phyloP scores from a whole-genome alignment of 257 asterid species.

The Verbascum thapsus region DNA sequence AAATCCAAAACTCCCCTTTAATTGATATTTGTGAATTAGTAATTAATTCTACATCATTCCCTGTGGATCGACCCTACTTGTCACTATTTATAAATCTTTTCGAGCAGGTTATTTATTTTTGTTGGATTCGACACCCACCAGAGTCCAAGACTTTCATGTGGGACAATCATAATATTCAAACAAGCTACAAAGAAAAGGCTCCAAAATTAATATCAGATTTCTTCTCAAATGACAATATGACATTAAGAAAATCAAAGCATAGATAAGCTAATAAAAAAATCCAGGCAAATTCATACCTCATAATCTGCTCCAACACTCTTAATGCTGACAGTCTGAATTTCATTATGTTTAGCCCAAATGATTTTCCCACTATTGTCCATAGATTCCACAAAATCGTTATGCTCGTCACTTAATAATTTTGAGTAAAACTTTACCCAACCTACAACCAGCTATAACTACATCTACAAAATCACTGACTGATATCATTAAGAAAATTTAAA shows the following conservation, averaged over 20 bases:
- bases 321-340: conserved; percentile 92
- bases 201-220: not conserved
- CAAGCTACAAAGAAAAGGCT: conserved; percentile 12
- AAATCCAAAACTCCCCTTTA: too few species aligned
- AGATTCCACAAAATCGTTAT: conserved; percentile 15
- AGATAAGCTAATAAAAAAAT: conserved; percentile 13
- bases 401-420: conserved; percentile 23
- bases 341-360: conserved; percentile 98
- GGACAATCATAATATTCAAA: not conserved
- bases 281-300: conserved; percentile 52
- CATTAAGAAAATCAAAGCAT: not conserved
- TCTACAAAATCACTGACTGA: conserved; percentile 5
- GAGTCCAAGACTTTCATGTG: not conserved
- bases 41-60: too few species aligned
- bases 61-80: too few species aligned
- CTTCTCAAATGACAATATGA: not conserved
- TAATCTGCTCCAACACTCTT: conserved; percentile 89
- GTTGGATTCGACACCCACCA: too few species aligned
- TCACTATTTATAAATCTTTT: too few species aligned
- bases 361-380: conserved; percentile 95
- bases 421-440: conserved; percentile 15
- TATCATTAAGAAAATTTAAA: conserved; percentile 12
- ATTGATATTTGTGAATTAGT: too few species aligned
- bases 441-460: conserved; percentile 8
- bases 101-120: too few species aligned